Conservation (phyloP, 2,329 filamentous ascomycete genomes). For the Thielaviopsis euricoi region DNA sequence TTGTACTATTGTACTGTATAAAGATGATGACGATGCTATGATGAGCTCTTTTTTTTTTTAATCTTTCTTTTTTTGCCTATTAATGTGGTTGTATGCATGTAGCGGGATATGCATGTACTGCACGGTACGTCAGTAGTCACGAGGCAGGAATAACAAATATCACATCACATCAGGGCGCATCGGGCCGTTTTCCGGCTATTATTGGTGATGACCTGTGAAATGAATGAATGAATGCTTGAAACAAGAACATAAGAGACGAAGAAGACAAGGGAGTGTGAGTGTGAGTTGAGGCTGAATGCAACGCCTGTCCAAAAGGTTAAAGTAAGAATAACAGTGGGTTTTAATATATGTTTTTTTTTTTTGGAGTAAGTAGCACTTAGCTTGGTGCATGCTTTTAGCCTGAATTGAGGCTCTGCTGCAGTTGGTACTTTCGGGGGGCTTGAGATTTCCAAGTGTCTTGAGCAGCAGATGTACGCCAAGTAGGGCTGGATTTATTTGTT, state of each 20-base stretch:
- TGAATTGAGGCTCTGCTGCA: background rate
- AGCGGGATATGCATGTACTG: background rate
- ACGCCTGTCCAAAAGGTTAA: too few relatives aligned
- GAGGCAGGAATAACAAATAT: background rate
- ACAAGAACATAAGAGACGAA: background rate
- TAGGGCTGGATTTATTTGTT: too few relatives aligned
- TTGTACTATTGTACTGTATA: too few relatives aligned
- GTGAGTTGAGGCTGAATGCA: background rate
- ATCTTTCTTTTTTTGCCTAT: too few relatives aligned
- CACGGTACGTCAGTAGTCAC: background rate
- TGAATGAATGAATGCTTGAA: background rate
- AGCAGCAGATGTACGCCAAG: background rate
- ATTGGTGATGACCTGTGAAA: background rate
- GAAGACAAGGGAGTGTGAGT: background rate
- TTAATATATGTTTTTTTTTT: too few relatives aligned
- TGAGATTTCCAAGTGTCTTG: background rate
- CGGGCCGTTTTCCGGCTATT: background rate
- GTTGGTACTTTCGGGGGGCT: background rate
- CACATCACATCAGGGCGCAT: background rate
- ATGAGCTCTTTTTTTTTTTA: too few relatives aligned
- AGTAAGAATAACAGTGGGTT: too few relatives aligned
- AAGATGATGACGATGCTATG: too few relatives aligned
- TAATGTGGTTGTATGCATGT: too few relatives aligned
- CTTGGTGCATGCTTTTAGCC: background rate
- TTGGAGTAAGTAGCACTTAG: background rate